Conservation (phyloP, 164 flowering plant species). For the Piper longum region DNA sequence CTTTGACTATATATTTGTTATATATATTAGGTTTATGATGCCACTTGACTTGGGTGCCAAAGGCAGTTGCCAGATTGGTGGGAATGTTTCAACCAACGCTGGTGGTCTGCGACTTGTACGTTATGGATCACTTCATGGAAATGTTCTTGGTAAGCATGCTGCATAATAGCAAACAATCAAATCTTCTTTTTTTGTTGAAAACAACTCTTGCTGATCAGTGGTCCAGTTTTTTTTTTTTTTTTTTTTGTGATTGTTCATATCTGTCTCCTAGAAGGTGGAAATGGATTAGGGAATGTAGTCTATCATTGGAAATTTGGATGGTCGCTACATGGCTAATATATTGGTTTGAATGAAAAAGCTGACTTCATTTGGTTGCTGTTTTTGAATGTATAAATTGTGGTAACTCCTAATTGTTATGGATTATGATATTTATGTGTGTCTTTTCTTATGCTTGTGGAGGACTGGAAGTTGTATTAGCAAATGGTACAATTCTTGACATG, state of each 20-base stretch:
- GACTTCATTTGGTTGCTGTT: neutral
- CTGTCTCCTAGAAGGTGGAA: neutral
- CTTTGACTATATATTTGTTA: neutral
- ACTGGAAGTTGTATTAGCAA: conserved; percentile 80
- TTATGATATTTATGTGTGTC: neutral
- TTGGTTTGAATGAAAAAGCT: neutral
- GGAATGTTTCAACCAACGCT: conserved; percentile 96
- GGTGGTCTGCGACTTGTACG: conserved; percentile 90
- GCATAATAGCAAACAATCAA: neutral
- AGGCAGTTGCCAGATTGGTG: conserved; percentile 99
- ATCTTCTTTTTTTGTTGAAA: neutral
- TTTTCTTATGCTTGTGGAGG: conserved; percentile 22
- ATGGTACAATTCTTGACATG: conserved; percentile 88
- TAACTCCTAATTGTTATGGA: neutral
- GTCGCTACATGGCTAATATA: too few species aligned
- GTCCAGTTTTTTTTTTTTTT: neutral
- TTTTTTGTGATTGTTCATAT: neutral
- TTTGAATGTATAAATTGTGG: neutral
- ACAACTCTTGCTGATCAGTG: neutral
- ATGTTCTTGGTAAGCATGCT: conserved; percentile 57
- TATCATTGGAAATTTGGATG: too few species aligned
- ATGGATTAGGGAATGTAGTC: neutral
- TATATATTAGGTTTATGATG: conserved; percentile 70
- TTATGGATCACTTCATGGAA: conserved; percentile 98
- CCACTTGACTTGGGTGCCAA: conserved; percentile 99